Percentiles rank a stretch among this genome's conserved stretches.
These are phyloP conservation scores for Ceratocystis destructans DNA, from an alignment of 2,329 filamentous ascomycete genomes.

Conservation along the genomic window DNA sequence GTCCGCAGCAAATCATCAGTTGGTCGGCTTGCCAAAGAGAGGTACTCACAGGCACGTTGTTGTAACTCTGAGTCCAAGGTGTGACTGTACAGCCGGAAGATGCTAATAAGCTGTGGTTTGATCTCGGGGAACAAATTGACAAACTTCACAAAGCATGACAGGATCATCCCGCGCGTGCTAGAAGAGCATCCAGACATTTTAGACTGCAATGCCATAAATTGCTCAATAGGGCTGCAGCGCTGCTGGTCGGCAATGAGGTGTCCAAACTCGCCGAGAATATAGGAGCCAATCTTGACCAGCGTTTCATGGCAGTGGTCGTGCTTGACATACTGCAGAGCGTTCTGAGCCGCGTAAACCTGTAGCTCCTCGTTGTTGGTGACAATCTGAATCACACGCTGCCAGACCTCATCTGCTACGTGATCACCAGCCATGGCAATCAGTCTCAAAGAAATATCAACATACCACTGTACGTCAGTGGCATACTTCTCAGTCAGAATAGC, in stretches of 20 bases:
- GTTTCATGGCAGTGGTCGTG: slow-evolving; percentile 92
- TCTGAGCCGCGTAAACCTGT: slow-evolving; percentile 90
- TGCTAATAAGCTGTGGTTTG: slow-evolving; percentile 80
- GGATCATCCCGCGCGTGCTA: slow-evolving; percentile 78
- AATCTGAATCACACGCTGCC: slow-evolving; percentile 97
- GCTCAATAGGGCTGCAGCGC: slow-evolving; percentile 90
- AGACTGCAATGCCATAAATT: slow-evolving; percentile 79
- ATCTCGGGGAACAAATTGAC: slow-evolving; percentile 98
- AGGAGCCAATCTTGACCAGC: slow-evolving; percentile 91
- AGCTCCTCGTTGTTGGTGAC: slow-evolving; percentile 98
- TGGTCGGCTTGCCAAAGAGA: slow-evolving; percentile 69
- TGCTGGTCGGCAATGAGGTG: slow-evolving; percentile 87
- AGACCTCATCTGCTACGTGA: slow-evolving; percentile 97
- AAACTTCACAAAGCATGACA: slow-evolving; percentile 94
- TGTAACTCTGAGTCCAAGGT: slow-evolving; percentile 91
- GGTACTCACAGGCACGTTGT: slow-evolving; percentile 90
- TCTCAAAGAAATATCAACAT: slow-evolving; percentile 90
- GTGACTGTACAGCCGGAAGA: slow-evolving; percentile 86
- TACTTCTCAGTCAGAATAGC: slow-evolving; percentile 98
- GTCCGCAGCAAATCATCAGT: slow-evolving; percentile 86
- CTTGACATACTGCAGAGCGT: slow-evolving; percentile 84
- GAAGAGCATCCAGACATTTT: slow-evolving; percentile 85
- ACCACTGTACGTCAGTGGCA: slow-evolving; percentile 96
- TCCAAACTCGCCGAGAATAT: slow-evolving; percentile 91
- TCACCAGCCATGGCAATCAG: slow-evolving; percentile 94